phyloP scores from a whole-genome alignment of 192 early-diverging fungal genomes.

The Entomortierella parvispora region DNA sequence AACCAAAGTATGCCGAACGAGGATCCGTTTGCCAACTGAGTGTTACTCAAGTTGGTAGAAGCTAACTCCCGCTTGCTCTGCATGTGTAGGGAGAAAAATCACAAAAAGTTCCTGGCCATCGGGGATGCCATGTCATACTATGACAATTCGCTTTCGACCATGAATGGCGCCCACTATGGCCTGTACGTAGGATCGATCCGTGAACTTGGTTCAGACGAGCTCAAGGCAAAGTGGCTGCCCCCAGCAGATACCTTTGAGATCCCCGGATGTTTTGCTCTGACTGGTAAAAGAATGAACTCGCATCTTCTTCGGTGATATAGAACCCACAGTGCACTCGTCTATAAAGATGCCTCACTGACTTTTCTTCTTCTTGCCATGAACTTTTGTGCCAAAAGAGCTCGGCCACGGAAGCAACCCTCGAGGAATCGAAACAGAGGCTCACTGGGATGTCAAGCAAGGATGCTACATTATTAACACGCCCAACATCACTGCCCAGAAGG shows the following conservation, averaged over 20 bases:
- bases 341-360: too few species aligned
- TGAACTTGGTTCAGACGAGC: conserved; percentile 16
- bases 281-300: background rate
- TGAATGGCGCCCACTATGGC: conserved; percentile 15
- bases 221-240: conserved; percentile 14
- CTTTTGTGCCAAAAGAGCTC: background rate
- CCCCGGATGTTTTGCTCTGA: conserved; percentile 19
- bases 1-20: background rate
- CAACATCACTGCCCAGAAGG: conserved; percentile 19
- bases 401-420: conserved; percentile 21
- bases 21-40: background rate
- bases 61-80: background rate
- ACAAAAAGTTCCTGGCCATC: background rate
- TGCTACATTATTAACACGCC: conserved; percentile 22
- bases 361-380: background rate
- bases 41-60: background rate
- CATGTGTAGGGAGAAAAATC: background rate
- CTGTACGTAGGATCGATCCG: conserved; percentile 20
- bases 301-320: too few species aligned
- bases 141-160: conserved; percentile 9
- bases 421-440: conserved; percentile 21
- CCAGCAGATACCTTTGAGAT: conserved; percentile 20
- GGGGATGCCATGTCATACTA: conserved; percentile 17
- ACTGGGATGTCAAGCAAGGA: conserved; percentile 21
- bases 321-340: too few species aligned